Evolutionary conservation across 306 rosid species (phyloP).

Genomic region (Trichosanthes truncata): DNA sequence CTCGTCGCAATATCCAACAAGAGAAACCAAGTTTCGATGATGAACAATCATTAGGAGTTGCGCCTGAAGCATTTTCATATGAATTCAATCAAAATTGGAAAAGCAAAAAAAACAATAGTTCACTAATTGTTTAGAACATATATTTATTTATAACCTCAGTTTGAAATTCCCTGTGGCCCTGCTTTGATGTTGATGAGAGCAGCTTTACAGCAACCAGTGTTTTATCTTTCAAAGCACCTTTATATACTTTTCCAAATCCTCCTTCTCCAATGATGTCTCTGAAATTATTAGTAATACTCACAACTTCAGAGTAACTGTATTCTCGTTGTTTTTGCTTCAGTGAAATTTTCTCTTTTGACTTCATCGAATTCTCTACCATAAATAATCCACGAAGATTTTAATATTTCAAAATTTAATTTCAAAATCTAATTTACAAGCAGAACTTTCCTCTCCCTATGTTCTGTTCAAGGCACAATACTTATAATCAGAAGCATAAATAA

Average conservation of each 20-base stretch:
- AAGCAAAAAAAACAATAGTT: background rate
- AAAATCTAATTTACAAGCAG: background rate
- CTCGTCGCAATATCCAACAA: conserved; percentile 28
- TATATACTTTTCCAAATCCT: too few species aligned
- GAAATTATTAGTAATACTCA: too few species aligned
- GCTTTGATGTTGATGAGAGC: conserved; percentile 21
- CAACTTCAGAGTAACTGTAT: too few species aligned
- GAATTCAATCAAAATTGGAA: background rate
- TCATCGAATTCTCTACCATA: background rate
- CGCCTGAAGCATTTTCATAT: background rate
- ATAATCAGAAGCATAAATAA: background rate
- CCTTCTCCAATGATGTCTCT: too few species aligned
- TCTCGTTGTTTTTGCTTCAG: conserved; percentile 12
- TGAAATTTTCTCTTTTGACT: background rate
- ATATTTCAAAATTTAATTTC: background rate
- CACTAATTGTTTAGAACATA: background rate
- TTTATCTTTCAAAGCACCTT: too few species aligned
- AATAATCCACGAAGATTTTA: background rate
- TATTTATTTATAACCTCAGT: conserved; percentile 17
- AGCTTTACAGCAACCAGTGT: conserved; percentile 28
- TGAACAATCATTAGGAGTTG: conserved; percentile 16
- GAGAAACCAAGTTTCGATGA: conserved; percentile 20
- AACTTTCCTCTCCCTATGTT: too few species aligned
- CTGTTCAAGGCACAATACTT: background rate
- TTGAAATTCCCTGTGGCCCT: conserved; percentile 25